phyloP scores from a whole-genome alignment of 2,329 filamentous ascomycete species.

The Monosporascus sp. region DNA sequence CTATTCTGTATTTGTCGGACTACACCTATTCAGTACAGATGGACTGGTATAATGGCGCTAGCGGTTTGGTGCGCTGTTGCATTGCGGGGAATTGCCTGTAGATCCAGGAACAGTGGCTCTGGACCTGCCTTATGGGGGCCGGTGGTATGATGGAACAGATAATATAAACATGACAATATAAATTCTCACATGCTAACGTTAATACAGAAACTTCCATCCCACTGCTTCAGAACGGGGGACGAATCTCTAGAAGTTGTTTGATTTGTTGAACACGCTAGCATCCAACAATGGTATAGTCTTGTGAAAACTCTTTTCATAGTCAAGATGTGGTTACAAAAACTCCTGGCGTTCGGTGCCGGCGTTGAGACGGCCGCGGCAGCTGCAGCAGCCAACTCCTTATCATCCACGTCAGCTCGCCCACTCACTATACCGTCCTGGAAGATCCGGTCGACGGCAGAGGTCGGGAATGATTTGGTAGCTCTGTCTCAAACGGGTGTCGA shows the following conservation, averaged over 20 bases:
- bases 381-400: conserved; percentile 7
- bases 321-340: neutral
- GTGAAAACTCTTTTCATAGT: neutral
- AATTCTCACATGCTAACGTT: no score
- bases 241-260: no score
- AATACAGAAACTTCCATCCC: neutral
- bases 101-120: neutral
- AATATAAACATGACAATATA: no score
- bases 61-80: neutral
- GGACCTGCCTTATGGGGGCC: neutral
- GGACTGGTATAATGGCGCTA: neutral
- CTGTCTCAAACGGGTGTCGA: conserved; percentile 40
- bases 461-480: conserved; percentile 27
- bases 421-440: conserved; percentile 41
- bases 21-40: no score
- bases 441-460: conserved; percentile 39
- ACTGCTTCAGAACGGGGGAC: neutral
- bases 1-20: no score
- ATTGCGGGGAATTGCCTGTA: neutral
- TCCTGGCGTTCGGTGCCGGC: conserved; percentile 1
- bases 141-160: neutral
- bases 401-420: conserved; percentile 14
- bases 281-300: neutral
- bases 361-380: conserved; percentile 5
- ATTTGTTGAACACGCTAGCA: neutral